Evolutionary conservation across 75 land plant species (phyloP), one percentile per base, ranked within the genome.

Genomic region (Cunninghamia lanceolata): DNA sequence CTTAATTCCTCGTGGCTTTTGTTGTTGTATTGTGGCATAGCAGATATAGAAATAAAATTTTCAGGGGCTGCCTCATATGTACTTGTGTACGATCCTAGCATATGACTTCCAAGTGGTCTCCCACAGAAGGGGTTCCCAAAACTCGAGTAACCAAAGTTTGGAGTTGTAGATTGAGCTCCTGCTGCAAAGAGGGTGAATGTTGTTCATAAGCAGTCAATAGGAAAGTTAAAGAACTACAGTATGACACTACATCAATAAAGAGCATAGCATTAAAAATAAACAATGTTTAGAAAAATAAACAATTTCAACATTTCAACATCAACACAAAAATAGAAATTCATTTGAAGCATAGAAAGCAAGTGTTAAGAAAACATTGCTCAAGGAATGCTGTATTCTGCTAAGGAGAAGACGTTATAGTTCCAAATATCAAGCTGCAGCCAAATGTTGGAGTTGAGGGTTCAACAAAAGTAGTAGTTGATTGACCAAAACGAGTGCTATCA

Each of bases 1-100:
- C 98, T 90, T 79, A 98, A 89, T 82, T 98, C 99, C 85, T 98
- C 98, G 54, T 90, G 97, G 78, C 96, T 93, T 87, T 96, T 96
- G 40, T 94, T 94, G 82, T 95, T 95, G 90, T 98, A 96, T 52
- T 89, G 91, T 85, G 95, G 96, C 96, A 98, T 98, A 54, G 99
- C 99, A 40, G 96, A 96, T 82, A 98, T 98, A 13, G 98, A 98
- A 86, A 96, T 93, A 86, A 96, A 87, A 86, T 94, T 96, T 25
- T 94, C 97, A 70, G 87, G 84, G 76, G 90, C 99, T 59, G 88
- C 70, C 84, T 98, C 99, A 80, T 90, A 56, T 70, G 96, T 96
- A 19, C 93, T 91, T 13, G 92, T 73, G 77, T 94, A 98, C 28
- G 96, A 81, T 40, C 93, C 89, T 34, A 90, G 89, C 77, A 98